Evolutionary conservation across 208 protist species (phyloP).

Genomic region (Angomonas ambiguus): DNA sequence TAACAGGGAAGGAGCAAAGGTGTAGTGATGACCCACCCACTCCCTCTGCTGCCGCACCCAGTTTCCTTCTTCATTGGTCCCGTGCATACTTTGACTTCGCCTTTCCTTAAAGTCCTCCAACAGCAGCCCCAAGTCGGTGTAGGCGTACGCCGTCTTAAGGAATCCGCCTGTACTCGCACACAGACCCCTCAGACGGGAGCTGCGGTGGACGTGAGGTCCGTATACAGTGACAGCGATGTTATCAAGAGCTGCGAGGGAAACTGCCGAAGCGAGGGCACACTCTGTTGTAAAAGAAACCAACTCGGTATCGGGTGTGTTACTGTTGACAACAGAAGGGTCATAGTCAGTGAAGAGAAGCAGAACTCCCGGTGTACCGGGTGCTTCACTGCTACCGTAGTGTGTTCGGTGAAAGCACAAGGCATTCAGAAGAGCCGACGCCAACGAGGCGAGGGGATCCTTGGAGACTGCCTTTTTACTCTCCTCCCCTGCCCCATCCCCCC

Average conservation of each 20-base stretch:
- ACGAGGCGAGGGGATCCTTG: background rate
- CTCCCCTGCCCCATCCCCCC: too few species aligned
- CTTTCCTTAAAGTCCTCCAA: constrained; percentile 16
- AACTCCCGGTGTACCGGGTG: background rate
- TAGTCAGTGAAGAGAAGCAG: constrained; percentile 55
- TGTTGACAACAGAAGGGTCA: too few species aligned
- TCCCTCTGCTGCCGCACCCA: constrained; percentile 25
- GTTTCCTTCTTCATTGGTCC: background rate
- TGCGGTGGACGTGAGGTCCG: constrained; percentile 9
- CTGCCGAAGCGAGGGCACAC: constrained; percentile 49
- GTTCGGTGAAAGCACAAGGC: background rate
- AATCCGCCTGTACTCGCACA: constrained; percentile 35
- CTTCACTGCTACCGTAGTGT: background rate
- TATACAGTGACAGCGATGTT: constrained; percentile 34
- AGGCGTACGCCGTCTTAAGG: constrained; percentile 23
- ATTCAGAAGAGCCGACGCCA: constrained; percentile 5
- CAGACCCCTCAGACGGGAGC: constrained; percentile 30
- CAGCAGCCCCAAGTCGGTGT: constrained; percentile 28
- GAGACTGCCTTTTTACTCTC: too few species aligned
- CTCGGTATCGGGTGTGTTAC: background rate
- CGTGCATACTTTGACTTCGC: background rate
- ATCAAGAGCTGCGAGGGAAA: constrained; percentile 15
- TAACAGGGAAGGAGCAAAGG: constrained; percentile 46
- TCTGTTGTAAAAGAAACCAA: constrained; percentile 43
- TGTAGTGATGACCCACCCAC: constrained; percentile 56